These are phyloP conservation scores for Chimonanthus salicifolius DNA, from an alignment of 164 flowering plant species.

Conservation along the genomic window DNA sequence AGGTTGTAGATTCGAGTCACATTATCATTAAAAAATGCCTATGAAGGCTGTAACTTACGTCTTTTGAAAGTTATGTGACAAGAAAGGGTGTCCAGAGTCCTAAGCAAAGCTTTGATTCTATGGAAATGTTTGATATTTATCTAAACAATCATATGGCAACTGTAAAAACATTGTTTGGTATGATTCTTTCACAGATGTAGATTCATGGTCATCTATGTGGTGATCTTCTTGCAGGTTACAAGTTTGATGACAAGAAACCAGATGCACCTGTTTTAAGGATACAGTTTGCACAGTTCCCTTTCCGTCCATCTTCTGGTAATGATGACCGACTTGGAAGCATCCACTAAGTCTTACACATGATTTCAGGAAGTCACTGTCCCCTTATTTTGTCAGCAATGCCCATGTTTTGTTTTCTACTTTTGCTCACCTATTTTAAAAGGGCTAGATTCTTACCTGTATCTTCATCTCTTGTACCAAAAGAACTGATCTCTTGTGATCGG, in stretches of 20 bases:
- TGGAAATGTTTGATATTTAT: too few species aligned
- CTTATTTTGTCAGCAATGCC: not conserved
- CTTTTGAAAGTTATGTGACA: too few species aligned
- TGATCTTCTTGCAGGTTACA: slow-evolving; percentile 48
- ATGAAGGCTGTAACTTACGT: too few species aligned
- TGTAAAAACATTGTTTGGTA: too few species aligned
- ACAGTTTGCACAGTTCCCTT: slow-evolving; percentile 74
- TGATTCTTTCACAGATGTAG: not conserved
- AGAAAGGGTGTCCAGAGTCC: too few species aligned
- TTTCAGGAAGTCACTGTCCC: not conserved
- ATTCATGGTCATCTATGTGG: not conserved
- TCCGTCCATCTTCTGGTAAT: slow-evolving; percentile 37
- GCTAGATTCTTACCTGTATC: too few species aligned
- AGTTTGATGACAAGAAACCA: slow-evolving; percentile 70
- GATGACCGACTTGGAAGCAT: slow-evolving; percentile 12
- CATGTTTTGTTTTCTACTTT: not conserved
- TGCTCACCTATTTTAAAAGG: not conserved
- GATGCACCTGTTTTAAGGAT: slow-evolving; percentile 53
- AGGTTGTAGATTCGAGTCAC: too few species aligned
- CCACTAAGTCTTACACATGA: slow-evolving; percentile 1
- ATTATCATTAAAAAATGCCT: too few species aligned
- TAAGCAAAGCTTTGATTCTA: too few species aligned
- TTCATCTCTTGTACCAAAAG: too few species aligned
- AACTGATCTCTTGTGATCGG: too few species aligned
- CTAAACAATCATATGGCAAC: too few species aligned